phyloP scores from a whole-genome alignment of 2,329 filamentous ascomycete genomes.

The Sporothrix humicola region DNA sequence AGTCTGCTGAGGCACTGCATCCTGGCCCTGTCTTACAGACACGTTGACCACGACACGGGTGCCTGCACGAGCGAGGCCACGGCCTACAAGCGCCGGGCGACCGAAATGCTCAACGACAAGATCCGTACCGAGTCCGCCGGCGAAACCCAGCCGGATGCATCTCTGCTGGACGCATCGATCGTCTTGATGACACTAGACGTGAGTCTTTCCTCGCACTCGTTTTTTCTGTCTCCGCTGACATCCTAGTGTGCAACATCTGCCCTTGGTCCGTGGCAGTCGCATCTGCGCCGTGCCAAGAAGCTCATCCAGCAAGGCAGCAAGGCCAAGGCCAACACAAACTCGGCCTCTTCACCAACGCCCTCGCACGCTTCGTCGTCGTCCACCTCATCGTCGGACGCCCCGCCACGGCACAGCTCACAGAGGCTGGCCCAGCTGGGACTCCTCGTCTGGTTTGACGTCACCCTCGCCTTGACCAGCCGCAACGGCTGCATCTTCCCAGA shows the following conservation, averaged over 20 bases:
- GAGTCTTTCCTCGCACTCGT: too few relatives aligned
- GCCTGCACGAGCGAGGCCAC: constrained; percentile 39
- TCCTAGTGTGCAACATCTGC: constrained; percentile 46
- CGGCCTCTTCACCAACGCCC: neutral
- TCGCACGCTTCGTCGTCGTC: neutral
- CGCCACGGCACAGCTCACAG: neutral
- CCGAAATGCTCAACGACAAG: constrained; percentile 40
- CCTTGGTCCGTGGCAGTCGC: constrained; percentile 43
- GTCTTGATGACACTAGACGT: constrained; percentile 47
- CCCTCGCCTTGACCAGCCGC: constrained; percentile 44
- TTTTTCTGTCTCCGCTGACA: too few relatives aligned
- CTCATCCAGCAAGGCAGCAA: constrained; percentile 13
- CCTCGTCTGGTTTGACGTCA: constrained; percentile 47
- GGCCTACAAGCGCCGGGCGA: constrained; percentile 39
- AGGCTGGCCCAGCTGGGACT: constrained; percentile 43
- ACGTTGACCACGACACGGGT: constrained; percentile 42
- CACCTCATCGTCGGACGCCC: neutral
- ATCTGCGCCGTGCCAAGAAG: constrained; percentile 38
- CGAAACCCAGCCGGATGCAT: constrained; percentile 29
- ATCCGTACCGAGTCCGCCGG: constrained; percentile 29
- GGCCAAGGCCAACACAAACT: neutral
- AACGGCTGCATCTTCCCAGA: constrained; percentile 41
- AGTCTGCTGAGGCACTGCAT: constrained; percentile 45
- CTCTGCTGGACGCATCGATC: constrained; percentile 43
- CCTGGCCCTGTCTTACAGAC: constrained; percentile 43